Conservation (phyloP, 306 rosid genomes). For the Fragaria vesca region DNA sequence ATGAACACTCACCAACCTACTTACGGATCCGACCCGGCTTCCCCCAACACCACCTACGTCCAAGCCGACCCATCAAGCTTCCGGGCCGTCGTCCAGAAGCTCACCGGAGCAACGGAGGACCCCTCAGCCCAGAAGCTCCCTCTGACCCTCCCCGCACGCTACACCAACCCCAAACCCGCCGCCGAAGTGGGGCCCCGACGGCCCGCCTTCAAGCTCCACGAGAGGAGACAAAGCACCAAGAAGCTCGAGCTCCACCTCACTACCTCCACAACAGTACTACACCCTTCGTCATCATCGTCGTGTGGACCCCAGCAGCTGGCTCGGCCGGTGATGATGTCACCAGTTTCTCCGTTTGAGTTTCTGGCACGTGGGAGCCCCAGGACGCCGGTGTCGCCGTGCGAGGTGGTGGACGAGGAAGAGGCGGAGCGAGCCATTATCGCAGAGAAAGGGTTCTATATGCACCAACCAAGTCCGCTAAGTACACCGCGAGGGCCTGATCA, state of each 20-base stretch:
- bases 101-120: slow-evolving; percentile 79
- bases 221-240: slow-evolving; percentile 60
- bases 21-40: slow-evolving; percentile 49
- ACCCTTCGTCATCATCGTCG: slow-evolving; percentile 14
- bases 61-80: slow-evolving; percentile 80
- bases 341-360: slow-evolving; percentile 73
- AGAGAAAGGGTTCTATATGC: slow-evolving; percentile 73
- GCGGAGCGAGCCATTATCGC: slow-evolving; percentile 46
- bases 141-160: slow-evolving; percentile 49
- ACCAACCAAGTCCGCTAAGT: slow-evolving; percentile 47
- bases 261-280: background rate
- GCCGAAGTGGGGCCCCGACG: slow-evolving; percentile 47
- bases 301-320: background rate
- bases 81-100: slow-evolving; percentile 75
- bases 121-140: slow-evolving; percentile 64
- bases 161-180: slow-evolving; percentile 37
- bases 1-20: slow-evolving; percentile 23
- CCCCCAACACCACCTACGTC: slow-evolving; percentile 80
- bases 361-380: slow-evolving; percentile 67
- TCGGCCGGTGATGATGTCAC: slow-evolving; percentile 48
- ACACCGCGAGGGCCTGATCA: slow-evolving; percentile 52
- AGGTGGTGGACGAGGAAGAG: slow-evolving; percentile 40
- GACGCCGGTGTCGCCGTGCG: slow-evolving; percentile 42
- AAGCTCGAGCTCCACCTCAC: slow-evolving; percentile 61
- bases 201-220: slow-evolving; percentile 73